Percentiles rank a stretch among this genome's conserved stretches.
Conservation (phyloP, 2,329 filamentous ascomycete genomes). For the Rhexocercosporidium sp. region DNA sequence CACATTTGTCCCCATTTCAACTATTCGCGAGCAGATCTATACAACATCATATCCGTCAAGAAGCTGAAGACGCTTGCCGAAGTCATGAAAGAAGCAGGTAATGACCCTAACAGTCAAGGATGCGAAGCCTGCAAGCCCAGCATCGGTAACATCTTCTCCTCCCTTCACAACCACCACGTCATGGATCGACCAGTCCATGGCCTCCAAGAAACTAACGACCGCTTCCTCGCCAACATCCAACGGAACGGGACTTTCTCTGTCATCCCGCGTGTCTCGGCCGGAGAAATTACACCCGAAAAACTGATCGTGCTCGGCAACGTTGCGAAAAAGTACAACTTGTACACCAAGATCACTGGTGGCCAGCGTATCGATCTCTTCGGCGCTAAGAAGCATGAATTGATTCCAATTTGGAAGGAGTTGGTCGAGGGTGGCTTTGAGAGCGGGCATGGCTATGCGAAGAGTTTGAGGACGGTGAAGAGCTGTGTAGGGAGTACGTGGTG, state of each 20-base stretch:
- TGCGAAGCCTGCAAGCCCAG: slow-evolving; percentile 89
- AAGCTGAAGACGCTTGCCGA: slow-evolving; percentile 72
- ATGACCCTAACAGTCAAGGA: slow-evolving; percentile 72
- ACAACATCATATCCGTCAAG: slow-evolving; percentile 86
- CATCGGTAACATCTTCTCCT: slow-evolving; percentile 79
- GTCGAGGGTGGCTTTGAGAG: slow-evolving; percentile 88
- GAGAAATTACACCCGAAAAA: slow-evolving; percentile 87
- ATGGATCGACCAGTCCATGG: slow-evolving; percentile 74
- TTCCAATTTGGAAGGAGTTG: slow-evolving; percentile 80
- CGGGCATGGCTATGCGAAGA: slow-evolving; percentile 90
- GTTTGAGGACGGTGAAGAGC: slow-evolving; percentile 86
- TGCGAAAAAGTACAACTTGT: slow-evolving; percentile 81
- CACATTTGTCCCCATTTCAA: slow-evolving; percentile 84
- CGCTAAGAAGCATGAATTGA: slow-evolving; percentile 83
- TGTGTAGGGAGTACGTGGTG: slow-evolving; percentile 94
- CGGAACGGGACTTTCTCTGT: slow-evolving; percentile 91
- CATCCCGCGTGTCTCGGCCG: slow-evolving; percentile 79
- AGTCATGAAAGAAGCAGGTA: slow-evolving; percentile 80
- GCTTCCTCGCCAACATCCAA: slow-evolving; percentile 88
- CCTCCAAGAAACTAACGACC: slow-evolving; percentile 89
- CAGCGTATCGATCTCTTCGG: slow-evolving; percentile 95
- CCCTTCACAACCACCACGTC: slow-evolving; percentile 83
- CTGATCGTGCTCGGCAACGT: slow-evolving; percentile 84
- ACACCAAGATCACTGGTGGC: slow-evolving; percentile 91
- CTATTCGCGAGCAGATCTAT: slow-evolving; percentile 85